Conservation (phyloP, 352 stramenopile genomes). For the Phytophthora tentaculata region DNA sequence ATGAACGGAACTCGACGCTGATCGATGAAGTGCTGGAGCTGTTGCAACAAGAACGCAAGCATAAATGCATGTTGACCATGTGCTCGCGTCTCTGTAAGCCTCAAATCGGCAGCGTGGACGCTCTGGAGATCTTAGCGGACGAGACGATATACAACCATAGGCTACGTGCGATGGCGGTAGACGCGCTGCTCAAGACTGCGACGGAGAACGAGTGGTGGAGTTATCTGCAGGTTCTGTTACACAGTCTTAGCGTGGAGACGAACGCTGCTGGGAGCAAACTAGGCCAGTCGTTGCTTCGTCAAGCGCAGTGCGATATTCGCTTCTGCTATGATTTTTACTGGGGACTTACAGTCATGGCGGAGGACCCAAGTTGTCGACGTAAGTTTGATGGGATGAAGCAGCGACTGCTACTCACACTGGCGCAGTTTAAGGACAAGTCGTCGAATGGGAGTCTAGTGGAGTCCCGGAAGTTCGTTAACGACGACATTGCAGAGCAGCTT, state of each 20-base stretch:
- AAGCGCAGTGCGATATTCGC: constrained; percentile 78
- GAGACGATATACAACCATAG: constrained; percentile 65
- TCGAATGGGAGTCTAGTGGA: constrained; percentile 44
- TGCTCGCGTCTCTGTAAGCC: constrained; percentile 82
- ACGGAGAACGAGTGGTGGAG: constrained; percentile 84
- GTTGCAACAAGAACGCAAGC: constrained; percentile 64
- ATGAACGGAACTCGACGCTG: constrained; percentile 42
- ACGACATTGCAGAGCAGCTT: constrained; percentile 81
- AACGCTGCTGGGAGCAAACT: constrained; percentile 72
- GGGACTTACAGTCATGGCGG: constrained; percentile 82
- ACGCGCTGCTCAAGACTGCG: constrained; percentile 67
- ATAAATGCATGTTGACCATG: constrained; percentile 91
- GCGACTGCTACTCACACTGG: constrained; percentile 71
- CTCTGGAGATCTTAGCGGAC: constrained; percentile 78
- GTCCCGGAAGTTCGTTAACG: constrained; percentile 35
- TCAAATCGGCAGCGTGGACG: constrained; percentile 78
- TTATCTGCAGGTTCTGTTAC: constrained; percentile 75
- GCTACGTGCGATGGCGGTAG: constrained; percentile 66
- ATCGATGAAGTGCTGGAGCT: constrained; percentile 69
- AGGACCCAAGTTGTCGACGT: constrained; percentile 76
- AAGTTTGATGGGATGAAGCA: constrained; percentile 87
- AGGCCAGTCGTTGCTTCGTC: constrained; percentile 68
- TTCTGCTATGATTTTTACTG: constrained; percentile 90
- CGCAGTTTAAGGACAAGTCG: constrained; percentile 69
- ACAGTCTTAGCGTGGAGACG: constrained; percentile 75